Conservation (phyloP, 148 eudicot genomes). For the Dysphania ambrosioides region DNA sequence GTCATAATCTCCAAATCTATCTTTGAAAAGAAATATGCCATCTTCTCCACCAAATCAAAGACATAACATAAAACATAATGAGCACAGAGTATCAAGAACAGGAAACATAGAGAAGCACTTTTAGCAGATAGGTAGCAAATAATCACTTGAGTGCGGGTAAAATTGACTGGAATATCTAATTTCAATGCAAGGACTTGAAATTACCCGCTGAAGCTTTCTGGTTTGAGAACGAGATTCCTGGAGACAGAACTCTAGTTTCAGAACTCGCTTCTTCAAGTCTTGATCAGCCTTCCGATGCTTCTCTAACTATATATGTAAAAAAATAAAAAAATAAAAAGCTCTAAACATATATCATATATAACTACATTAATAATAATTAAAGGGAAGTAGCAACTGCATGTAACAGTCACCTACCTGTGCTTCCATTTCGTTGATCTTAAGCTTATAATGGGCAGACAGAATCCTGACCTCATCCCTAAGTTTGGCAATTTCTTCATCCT, state of each 20-base stretch:
- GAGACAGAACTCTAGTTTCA: conserved; percentile 91
- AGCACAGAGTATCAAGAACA: neutral
- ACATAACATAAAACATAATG: neutral
- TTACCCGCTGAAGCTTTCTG: conserved; percentile 91
- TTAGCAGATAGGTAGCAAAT: neutral
- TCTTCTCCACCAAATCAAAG: neutral
- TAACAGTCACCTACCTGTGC: conserved; percentile 48
- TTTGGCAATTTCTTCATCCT: conserved; percentile 76
- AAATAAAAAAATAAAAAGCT: too few species aligned
- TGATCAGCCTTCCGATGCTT: conserved; percentile 80
- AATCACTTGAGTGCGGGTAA: neutral
- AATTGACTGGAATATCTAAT: neutral
- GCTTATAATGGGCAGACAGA: conserved; percentile 87
- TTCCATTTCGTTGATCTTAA: conserved; percentile 79
- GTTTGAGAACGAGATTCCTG: conserved; percentile 96
- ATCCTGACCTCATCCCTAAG: conserved; percentile 70
- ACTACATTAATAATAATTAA: neutral
- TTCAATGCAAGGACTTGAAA: neutral
- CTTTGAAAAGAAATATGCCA: neutral
- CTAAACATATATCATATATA: neutral
- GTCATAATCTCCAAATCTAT: too few species aligned
- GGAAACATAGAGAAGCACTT: neutral
- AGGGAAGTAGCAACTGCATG: neutral
- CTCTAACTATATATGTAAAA: conserved; percentile 52
- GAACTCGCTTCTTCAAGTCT: conserved; percentile 83